Evolutionary conservation across 306 rosid species (phyloP).

Genomic region (Gleditsia sinensis): DNA sequence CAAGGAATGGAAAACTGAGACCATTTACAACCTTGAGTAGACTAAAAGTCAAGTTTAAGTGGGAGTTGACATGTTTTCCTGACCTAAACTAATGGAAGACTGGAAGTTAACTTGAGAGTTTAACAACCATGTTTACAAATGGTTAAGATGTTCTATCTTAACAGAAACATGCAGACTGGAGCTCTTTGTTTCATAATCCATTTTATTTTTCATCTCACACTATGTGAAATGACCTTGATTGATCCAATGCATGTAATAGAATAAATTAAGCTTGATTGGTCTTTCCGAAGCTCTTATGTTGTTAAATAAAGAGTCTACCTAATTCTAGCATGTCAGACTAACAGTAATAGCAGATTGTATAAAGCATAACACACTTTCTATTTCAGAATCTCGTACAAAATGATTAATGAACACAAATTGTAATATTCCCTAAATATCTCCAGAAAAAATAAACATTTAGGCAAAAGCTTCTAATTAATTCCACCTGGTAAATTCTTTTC

Average conservation of each 20-base stretch:
- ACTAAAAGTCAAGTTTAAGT: no score
- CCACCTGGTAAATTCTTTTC: neutral
- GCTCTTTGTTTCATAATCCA: neutral
- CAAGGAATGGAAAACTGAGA: neutral
- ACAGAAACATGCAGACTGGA: neutral
- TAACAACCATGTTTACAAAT: no score
- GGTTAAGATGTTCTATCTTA: neutral
- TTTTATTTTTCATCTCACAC: neutral
- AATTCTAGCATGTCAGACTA: slow-evolving; percentile 15
- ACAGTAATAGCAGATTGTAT: slow-evolving; percentile 5
- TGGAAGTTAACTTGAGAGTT: no score
- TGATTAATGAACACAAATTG: neutral
- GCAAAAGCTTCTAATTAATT: slow-evolving; percentile 2
- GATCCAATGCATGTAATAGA: slow-evolving; percentile 14
- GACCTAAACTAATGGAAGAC: no score
- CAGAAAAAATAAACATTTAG: neutral
- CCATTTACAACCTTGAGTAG: neutral
- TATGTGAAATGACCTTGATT: neutral
- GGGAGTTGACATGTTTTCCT: no score
- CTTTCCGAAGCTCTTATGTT: neutral
- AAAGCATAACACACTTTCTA: neutral
- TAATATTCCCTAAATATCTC: neutral
- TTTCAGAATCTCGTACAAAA: neutral
- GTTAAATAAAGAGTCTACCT: slow-evolving; percentile 11
- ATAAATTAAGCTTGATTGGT: neutral